Evolutionary conservation across 148 eudicot species (phyloP), one percentile per base, ranked within the genome.

Genomic region (Oxyria digyna): DNA sequence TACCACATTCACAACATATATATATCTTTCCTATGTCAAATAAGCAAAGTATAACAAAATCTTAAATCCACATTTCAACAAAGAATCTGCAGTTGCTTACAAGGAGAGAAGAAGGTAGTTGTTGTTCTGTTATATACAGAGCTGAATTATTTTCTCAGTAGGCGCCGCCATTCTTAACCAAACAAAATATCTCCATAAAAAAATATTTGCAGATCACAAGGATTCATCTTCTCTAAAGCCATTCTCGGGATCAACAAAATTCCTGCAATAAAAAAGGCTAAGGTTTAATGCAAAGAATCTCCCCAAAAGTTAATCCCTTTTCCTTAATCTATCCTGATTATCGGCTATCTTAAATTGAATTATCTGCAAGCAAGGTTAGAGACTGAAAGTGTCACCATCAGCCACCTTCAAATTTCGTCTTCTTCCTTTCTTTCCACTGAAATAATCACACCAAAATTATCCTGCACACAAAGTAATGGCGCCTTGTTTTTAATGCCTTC

Each of bases 381-480:
- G 37, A 14, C 18, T 62, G 20, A 31, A 65, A 27, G n/a, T 65
- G 42, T 65, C 68, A 18, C 68, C 45, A 18, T 65, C 68, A 18
- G 3, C 43, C 27, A 20, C 69, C 46, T 59, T 24, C 0, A 23
- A 54, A 54, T 23, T 8, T 1, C 62, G 62, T 54, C 62, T 21
- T 21, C 31, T 54, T 31, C 65, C 37, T 59, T 59, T 59, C 65
- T 59, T n/a, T 59, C 38, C 35, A 27, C 38, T 59, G 37, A 59
- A 59, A 59, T 59, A 29, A 59, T 14, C 65, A 14, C 37, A 37
- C n/a, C 10, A 59, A 54, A 59, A 13, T 59, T 59, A 27, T 18
- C 65, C 65, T 59, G 35, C 38, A 59, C 65, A 59, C 65, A 59
- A 59, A 59, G 65, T 59, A 59, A 59, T 59, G 65, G 37, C 18